A percentile compares a stretch with the other conserved stretches of the same genome.
These are phyloP conservation scores for Trametes villosa DNA, from an alignment of 768 basidiomycete genomes.

Conservation along the genomic window DNA sequence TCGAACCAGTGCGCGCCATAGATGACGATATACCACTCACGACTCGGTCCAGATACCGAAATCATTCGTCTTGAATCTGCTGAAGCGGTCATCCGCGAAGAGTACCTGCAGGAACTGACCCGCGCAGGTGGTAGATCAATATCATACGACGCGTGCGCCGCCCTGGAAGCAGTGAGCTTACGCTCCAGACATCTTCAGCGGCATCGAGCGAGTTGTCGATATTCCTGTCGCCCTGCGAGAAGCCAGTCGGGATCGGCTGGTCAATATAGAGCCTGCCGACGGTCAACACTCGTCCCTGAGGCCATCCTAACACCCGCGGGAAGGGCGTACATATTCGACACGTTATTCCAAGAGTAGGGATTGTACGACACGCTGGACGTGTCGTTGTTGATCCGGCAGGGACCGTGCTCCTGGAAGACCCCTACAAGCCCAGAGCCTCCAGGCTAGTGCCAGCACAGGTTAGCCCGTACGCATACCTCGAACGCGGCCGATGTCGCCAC, in stretches of 20 bases:
- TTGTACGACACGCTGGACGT: constrained; percentile 52
- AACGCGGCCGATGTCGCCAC: neutral
- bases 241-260: constrained; percentile 64
- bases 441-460: constrained; percentile 31
- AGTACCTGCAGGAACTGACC: constrained; percentile 60
- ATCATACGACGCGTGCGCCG: neutral
- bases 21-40: constrained; percentile 23
- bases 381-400: constrained; percentile 53
- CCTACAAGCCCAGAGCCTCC: constrained; percentile 44
- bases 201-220: constrained; percentile 57
- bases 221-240: constrained; percentile 55
- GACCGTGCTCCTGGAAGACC: constrained; percentile 46
- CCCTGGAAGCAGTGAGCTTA: neutral
- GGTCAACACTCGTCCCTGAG: neutral
- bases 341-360: constrained; percentile 61
- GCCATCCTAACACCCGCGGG: neutral
- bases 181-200: constrained; percentile 57
- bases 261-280: constrained; percentile 53
- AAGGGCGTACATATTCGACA: constrained; percentile 46
- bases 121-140: neutral
- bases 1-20: neutral
- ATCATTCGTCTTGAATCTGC: constrained; percentile 45
- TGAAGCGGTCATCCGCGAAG: constrained; percentile 55
- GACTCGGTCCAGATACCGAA: constrained; percentile 70
- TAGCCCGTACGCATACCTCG: neutral